Evolutionary conservation across 257 asterid genomes (phyloP).

Genomic region (Solanum etuberosum): DNA sequence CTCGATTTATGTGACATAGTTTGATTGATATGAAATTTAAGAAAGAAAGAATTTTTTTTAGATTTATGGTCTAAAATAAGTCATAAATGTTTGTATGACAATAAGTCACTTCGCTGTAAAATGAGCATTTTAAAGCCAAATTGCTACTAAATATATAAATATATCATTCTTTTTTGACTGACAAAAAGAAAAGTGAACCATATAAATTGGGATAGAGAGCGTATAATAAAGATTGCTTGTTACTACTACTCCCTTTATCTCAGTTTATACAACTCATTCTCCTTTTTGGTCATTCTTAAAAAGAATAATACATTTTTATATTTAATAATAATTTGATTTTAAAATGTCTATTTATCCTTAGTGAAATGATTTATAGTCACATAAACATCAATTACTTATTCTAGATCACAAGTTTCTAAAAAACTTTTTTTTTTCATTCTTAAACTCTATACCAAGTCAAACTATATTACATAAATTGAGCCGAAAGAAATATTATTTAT

Average conservation of each 20-base stretch:
- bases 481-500: not conserved
- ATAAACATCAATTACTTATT: not conserved
- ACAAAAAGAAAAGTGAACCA: not conserved
- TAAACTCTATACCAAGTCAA: accelerated
- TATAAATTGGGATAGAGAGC: no score
- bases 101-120: not conserved
- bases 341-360: no score
- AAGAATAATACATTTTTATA: no score
- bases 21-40: no score
- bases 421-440: no score
- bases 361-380: no score
- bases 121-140: not conserved
- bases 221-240: not conserved
- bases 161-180: not conserved
- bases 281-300: no score
- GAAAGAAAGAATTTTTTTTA: no score
- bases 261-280: no score
- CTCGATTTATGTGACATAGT: no score
- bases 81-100: not conserved
- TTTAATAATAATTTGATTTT: no score
- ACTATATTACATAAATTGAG: no score
- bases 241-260: not conserved
- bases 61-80: not conserved
- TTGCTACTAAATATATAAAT: not conserved
- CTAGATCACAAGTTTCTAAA: not conserved